phyloP scores from a whole-genome alignment of 2,329 filamentous ascomycete genomes.

The Verticillium nubilum region DNA sequence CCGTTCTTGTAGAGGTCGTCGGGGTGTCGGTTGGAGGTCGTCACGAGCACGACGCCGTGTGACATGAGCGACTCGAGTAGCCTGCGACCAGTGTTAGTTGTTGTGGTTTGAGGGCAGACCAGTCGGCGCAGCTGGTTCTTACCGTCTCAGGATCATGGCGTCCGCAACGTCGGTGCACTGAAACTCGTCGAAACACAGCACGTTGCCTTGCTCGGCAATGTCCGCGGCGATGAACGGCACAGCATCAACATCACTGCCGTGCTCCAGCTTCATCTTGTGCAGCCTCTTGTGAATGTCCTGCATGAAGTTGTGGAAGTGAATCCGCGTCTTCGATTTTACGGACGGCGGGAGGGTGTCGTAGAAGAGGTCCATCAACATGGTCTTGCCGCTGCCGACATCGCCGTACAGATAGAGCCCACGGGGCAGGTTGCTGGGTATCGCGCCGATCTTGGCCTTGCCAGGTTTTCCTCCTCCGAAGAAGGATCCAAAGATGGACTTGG shows the following conservation, averaged over 20 bases:
- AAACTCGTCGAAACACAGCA: slow-evolving; percentile 97
- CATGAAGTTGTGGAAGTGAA: slow-evolving; percentile 99
- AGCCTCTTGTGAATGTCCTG: slow-evolving; percentile 90
- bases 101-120: background rate
- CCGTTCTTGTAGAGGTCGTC: slow-evolving; percentile 97
- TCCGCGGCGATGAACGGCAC: slow-evolving; percentile 92
- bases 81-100: slow-evolving; percentile 26
- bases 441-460: slow-evolving; percentile 30
- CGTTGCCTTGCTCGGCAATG: slow-evolving; percentile 77
- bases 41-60: slow-evolving; percentile 93
- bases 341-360: slow-evolving; percentile 83
- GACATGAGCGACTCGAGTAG: slow-evolving; percentile 89
- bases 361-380: slow-evolving; percentile 99
- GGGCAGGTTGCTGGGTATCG: slow-evolving; percentile 69
- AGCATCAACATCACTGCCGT: slow-evolving; percentile 85
- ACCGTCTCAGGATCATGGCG: slow-evolving; percentile 91
- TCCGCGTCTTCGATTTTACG: slow-evolving; percentile 79
- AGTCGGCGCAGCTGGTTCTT: slow-evolving; percentile 3
- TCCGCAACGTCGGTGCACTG: slow-evolving; percentile 98
- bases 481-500: slow-evolving; percentile 50
- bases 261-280: slow-evolving; percentile 82
- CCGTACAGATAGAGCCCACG: slow-evolving; percentile 92
- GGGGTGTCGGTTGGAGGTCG: slow-evolving; percentile 94
- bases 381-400: slow-evolving; percentile 96
- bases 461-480: slow-evolving; percentile 50